These are phyloP conservation scores for Triadica sebifera DNA, from an alignment of 345 rosid species.

Conservation along the genomic window DNA sequence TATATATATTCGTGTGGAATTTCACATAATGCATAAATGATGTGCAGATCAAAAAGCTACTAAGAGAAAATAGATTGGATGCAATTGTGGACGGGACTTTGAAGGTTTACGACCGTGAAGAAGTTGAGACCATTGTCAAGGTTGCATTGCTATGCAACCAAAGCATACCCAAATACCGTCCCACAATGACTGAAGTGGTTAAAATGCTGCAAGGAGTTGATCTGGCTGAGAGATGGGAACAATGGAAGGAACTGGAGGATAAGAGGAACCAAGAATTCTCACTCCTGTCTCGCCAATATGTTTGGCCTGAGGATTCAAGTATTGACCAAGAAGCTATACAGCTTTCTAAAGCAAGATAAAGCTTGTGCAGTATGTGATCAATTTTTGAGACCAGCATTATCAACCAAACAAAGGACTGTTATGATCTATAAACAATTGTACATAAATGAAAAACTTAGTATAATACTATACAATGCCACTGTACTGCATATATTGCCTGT, in stretches of 20 bases:
- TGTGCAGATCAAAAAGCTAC: constrained; percentile 65
- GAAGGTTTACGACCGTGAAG: constrained; percentile 45
- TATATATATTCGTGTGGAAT: neutral
- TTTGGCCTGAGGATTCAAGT: constrained; percentile 72
- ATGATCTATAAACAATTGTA: neutral
- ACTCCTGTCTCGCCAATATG: constrained; percentile 45
- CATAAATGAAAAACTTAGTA: neutral
- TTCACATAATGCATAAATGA: neutral
- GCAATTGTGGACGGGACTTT: constrained; percentile 74
- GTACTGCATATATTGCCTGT: neutral
- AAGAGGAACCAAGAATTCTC: constrained; percentile 54
- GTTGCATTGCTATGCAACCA: constrained; percentile 85
- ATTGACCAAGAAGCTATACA: constrained; percentile 76
- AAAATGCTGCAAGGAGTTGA: constrained; percentile 71
- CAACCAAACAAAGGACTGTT: neutral
- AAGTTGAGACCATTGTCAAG: constrained; percentile 69
- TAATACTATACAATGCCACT: neutral
- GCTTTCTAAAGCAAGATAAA: constrained; percentile 68
- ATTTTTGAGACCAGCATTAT: neutral
- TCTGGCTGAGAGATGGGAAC: constrained; percentile 69
- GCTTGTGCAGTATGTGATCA: neutral
- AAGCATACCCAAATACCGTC: constrained; percentile 73
- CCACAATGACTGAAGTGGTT: constrained; percentile 70
- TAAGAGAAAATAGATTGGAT: constrained; percentile 62
- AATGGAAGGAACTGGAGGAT: constrained; percentile 72